Percentiles rank a stretch among this genome's conserved stretches.
Conservation (phyloP, 441 rosid species). For the Breynia disticha region DNA sequence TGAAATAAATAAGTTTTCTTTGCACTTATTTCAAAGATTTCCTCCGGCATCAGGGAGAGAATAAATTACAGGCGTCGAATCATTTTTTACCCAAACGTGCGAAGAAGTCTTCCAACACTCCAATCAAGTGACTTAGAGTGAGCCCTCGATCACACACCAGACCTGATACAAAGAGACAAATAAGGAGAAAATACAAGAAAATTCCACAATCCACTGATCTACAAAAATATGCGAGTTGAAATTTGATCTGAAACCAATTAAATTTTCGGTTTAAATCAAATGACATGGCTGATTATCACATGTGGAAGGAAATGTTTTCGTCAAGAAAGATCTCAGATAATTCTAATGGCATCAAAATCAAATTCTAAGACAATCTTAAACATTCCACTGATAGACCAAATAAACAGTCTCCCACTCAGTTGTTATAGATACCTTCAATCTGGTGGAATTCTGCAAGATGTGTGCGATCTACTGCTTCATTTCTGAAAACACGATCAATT, state of each 20-base stretch:
- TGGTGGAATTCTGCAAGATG: constrained; percentile 98
- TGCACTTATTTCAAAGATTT: not conserved
- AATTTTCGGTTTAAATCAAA: too few species aligned
- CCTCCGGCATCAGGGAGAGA: not conserved
- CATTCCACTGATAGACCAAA: not conserved
- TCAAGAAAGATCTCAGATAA: too few species aligned
- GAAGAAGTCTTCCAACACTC: constrained; percentile 79
- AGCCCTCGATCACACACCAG: constrained; percentile 86
- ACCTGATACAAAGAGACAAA: constrained; percentile 40
- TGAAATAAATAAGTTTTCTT: too few species aligned
- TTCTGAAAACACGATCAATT: constrained; percentile 93
- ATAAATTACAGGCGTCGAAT: not conserved
- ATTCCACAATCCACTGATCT: not conserved
- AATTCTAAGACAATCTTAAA: not conserved
- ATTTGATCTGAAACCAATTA: too few species aligned
- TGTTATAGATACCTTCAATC: constrained; percentile 59
- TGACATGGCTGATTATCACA: too few species aligned
- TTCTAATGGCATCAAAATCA: too few species aligned
- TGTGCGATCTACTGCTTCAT: constrained; percentile 94
- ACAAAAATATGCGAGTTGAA: constrained; percentile 3
- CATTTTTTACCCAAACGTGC: constrained; percentile 54
- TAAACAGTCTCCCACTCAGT: not conserved
- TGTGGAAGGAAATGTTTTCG: too few species aligned
- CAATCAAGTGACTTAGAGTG: constrained; percentile 84
- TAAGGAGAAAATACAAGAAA: not conserved